phyloP scores from a whole-genome alignment of 441 rosid species.

The Adansonia madagascariensis region DNA sequence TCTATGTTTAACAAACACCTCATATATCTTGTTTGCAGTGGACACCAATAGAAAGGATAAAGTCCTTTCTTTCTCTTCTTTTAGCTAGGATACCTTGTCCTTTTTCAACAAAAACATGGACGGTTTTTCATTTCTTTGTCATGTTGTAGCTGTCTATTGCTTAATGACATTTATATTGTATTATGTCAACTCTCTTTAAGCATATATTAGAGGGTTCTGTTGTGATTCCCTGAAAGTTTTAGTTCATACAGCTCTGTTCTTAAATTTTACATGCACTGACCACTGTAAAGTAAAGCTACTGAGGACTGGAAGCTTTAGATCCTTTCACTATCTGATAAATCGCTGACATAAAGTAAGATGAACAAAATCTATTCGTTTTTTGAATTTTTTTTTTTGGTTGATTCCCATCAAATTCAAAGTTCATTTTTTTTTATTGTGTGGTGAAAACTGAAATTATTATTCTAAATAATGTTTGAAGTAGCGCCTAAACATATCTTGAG shows the following conservation, averaged over 20 bases:
- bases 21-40: not conserved
- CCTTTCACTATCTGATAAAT: not conserved
- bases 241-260: not conserved
- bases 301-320: not conserved
- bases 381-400: not conserved
- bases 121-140: not conserved
- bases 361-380: not conserved
- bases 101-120: not conserved
- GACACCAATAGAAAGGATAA: not conserved
- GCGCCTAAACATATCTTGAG: not conserved
- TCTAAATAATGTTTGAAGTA: not conserved
- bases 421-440: not conserved
- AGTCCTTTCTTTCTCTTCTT: not conserved
- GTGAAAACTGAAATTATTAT: not conserved
- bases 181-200: not conserved
- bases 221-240: not conserved
- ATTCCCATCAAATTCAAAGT: not conserved
- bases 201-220: not conserved
- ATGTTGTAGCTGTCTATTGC: not conserved
- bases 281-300: no score
- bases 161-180: not conserved
- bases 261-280: not conserved
- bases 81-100: not conserved
- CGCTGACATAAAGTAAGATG: not conserved
- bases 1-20: constrained; percentile 3